Base-by-base conservation (phyloP, 257 asterid genomes). In the Gynochthodes officinalis region DNA sequence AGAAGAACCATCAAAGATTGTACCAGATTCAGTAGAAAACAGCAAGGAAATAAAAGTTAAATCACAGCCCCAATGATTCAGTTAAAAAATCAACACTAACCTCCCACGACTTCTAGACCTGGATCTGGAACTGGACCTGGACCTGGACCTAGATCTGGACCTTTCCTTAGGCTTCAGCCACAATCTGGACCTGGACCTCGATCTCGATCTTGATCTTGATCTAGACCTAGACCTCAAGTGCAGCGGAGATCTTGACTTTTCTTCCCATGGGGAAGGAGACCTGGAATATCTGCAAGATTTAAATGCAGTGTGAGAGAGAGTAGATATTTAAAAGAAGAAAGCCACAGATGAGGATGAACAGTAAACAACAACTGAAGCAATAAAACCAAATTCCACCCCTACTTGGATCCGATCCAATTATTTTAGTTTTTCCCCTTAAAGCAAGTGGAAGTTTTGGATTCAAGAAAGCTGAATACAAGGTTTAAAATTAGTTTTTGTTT, bases 241-340 rank as follows among this genome's bases (percentile, higher is more conserved):
- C 27, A 96, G 87, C 77, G 96, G 81, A 13, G 93, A 87, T 64
- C 91, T 80, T 0, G 85, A 76, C 73, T 88, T 83, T 62, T 84
- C 84, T 77, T 84, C 90, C 88, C 89, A 80, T 16, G 97, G 94
- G 72, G 96, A 86, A 64, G 98, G 93, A 81, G 96, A 89, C 66
- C 86, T 84, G 37, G 84, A 91, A 79, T 81, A 76, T 76, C 98
- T 89, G 60, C 75, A 23, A n/a, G 53, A 16, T 55, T 54, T 28
- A 52, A 28, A 27, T 9, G 5, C 14, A 63, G 54, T 16, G 46
- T 15, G 48, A 63, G 19, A 13, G 13, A 4, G 11, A 6, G 8
- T 11, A 65, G 4, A 14, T 35, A 0, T 18, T 18, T 5, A 25
- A 67, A 44, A n/a, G 23, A 43, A 13, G 49, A 12, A 7, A 53